Conservation (phyloP, 768 basidiomycete genomes). For the Baorangia bicolor region DNA sequence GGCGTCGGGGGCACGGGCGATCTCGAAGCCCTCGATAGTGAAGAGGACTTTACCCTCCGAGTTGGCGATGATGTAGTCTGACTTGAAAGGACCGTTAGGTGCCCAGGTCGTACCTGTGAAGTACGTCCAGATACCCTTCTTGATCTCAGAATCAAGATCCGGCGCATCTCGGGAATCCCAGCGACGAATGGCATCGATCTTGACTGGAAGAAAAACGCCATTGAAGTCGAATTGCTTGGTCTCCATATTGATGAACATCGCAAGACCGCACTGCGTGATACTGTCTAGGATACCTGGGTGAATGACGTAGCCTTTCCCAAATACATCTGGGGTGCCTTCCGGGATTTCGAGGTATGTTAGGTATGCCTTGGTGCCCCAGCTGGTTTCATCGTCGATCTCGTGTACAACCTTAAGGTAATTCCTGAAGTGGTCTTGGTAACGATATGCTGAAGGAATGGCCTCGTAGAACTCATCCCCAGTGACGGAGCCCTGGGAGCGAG, state of each 20-base stretch:
- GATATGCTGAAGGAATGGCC: slow-evolving; percentile 19
- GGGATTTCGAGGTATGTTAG: slow-evolving; percentile 24
- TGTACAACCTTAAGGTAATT: slow-evolving; percentile 30
- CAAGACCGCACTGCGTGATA: slow-evolving; percentile 32
- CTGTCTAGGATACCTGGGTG: slow-evolving; percentile 36
- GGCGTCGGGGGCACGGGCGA: slow-evolving; percentile 30
- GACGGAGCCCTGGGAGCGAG: slow-evolving; percentile 16
- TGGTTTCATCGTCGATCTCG: slow-evolving; percentile 27
- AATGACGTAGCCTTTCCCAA: slow-evolving; percentile 30
- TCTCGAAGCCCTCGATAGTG: slow-evolving; percentile 36
- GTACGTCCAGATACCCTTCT: slow-evolving; percentile 32
- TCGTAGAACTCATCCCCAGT: slow-evolving; percentile 21
- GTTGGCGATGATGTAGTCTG: slow-evolving; percentile 30
- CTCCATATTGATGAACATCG: slow-evolving; percentile 30
- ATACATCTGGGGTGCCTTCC: slow-evolving; percentile 27
- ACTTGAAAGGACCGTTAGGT: slow-evolving; percentile 22
- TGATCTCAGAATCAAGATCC: slow-evolving; percentile 26
- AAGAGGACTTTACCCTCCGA: slow-evolving; percentile 31
- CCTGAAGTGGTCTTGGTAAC: slow-evolving; percentile 25
- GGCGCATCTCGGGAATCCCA: slow-evolving; percentile 29
- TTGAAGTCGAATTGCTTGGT: slow-evolving; percentile 33
- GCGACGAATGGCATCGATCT: slow-evolving; percentile 30
- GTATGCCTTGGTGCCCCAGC: slow-evolving; percentile 29
- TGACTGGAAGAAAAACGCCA: slow-evolving; percentile 32
- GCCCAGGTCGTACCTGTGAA: slow-evolving; percentile 26